These are phyloP conservation scores for Tetrahymena thermophila DNA, from an alignment of 73 alveolate species.

Conservation along the genomic window DNA sequence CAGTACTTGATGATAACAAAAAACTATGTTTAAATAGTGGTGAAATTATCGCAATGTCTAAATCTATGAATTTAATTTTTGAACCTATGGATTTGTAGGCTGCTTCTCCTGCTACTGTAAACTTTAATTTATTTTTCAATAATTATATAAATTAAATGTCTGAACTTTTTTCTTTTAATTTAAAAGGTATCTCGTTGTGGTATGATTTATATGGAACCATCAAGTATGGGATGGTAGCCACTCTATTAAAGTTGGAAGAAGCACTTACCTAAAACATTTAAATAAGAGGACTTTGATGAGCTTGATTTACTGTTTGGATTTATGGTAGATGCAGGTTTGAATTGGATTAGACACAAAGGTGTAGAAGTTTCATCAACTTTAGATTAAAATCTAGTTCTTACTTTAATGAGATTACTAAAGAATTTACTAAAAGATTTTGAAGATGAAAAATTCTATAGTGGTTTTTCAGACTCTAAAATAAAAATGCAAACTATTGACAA, in stretches of 20 bases:
- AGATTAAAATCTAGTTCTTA: slow-evolving; percentile 56
- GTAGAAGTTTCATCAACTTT: slow-evolving; percentile 70
- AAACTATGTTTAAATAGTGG: slow-evolving; percentile 84
- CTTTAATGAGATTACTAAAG: slow-evolving; percentile 51
- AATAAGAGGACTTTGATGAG: slow-evolving; percentile 66
- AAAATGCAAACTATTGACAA: slow-evolving; percentile 27
- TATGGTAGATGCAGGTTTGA: slow-evolving; percentile 62
- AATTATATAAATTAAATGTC: too few relatives aligned
- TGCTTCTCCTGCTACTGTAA: slow-evolving; percentile 95
- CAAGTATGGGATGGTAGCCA: slow-evolving; percentile 87
- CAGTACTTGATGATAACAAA: slow-evolving; percentile 94
- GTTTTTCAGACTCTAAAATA: slow-evolving; percentile 28
- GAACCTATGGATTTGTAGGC: slow-evolving; percentile 89
- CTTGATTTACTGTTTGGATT: slow-evolving; percentile 70
- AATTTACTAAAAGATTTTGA: slow-evolving; percentile 65
- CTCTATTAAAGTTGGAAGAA: slow-evolving; percentile 85
- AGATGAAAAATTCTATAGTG: slow-evolving; percentile 56
- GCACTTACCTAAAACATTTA: slow-evolving; percentile 66
- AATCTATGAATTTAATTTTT: slow-evolving; percentile 83
- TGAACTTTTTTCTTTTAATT: too few relatives aligned
- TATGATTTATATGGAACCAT: slow-evolving; percentile 95
- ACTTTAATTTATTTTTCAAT: neutral
- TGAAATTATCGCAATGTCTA: slow-evolving; percentile 71
- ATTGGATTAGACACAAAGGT: slow-evolving; percentile 10
- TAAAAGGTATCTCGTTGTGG: slow-evolving; percentile 87